Percentiles rank a stretch among this genome's conserved stretches.
phyloP scores from a whole-genome alignment of 2,329 filamentous ascomycete species.

The Trichocomaceae sp. region DNA sequence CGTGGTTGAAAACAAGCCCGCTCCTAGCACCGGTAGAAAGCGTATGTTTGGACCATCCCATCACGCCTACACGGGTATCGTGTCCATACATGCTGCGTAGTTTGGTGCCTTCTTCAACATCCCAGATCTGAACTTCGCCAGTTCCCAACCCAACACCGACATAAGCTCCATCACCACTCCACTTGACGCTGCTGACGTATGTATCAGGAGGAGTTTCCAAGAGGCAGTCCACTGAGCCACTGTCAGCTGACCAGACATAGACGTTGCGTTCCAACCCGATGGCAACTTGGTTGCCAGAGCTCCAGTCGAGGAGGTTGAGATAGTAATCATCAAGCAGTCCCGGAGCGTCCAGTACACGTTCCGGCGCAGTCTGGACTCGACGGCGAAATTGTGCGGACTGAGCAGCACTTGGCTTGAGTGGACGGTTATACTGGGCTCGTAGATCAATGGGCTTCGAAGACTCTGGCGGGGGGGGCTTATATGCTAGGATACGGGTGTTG shows the following conservation, averaged over 20 bases:
- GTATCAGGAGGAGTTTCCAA: constrained; percentile 84
- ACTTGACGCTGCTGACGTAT: constrained; percentile 97
- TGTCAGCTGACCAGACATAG: constrained; percentile 97
- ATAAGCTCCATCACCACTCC: constrained; percentile 95
- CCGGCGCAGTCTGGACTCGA: constrained; percentile 86
- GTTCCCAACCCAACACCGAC: constrained; percentile 91
- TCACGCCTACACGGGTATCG: constrained; percentile 91
- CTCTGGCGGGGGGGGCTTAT: constrained; percentile 97
- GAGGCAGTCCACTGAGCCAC: constrained; percentile 80
- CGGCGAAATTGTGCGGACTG: constrained; percentile 80
- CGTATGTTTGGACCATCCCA: constrained; percentile 99
- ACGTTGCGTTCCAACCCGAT: constrained; percentile 96
- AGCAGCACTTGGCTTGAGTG: constrained; percentile 69
- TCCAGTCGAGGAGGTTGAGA: constrained; percentile 97
- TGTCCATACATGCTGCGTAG: constrained; percentile 98
- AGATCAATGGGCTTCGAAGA: constrained; percentile 98
- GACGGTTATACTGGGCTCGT: constrained; percentile 94
- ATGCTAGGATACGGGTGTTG: constrained; percentile 91
- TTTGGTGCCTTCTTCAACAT: constrained; percentile 89
- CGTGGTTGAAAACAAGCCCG: constrained; percentile 95
- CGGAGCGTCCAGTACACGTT: constrained; percentile 92
- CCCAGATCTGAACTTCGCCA: constrained; percentile 98
- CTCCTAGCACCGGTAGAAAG: constrained; percentile 91
- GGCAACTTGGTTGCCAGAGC: constrained; percentile 92
- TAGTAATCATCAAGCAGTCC: constrained; percentile 98